These are phyloP conservation scores for Nemophila menziesii DNA, from an alignment of 257 asterid species.

Conservation along the genomic window DNA sequence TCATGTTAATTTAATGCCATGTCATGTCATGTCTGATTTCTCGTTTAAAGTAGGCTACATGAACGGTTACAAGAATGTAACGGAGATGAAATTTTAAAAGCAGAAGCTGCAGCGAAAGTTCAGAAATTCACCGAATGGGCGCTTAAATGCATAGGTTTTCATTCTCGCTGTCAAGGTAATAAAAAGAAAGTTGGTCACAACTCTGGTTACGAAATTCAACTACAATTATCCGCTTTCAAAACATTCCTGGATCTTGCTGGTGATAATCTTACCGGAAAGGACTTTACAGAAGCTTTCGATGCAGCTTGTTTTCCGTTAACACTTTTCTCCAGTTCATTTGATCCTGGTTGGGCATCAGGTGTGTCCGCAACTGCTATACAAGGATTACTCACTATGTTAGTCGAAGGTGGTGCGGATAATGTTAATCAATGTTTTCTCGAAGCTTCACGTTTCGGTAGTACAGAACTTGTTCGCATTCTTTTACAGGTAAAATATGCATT, in stretches of 20 bases:
- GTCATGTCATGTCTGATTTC: constrained; percentile 1
- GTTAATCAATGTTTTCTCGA: constrained; percentile 96
- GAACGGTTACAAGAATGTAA: constrained; percentile 95
- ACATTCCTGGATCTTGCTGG: constrained; percentile 91
- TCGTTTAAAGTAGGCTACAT: constrained; percentile 51
- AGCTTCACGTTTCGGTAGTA: constrained; percentile 98
- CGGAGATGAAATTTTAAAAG: constrained; percentile 88
- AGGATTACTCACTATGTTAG: constrained; percentile 87
- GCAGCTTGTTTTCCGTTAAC: constrained; percentile 99
- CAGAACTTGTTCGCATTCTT: constrained; percentile 95
- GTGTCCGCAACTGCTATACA: constrained; percentile 88
- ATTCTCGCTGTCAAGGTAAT: constrained; percentile 90
- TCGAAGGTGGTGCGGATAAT: constrained; percentile 98
- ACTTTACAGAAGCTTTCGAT: constrained; percentile 97
- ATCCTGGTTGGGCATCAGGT: constrained; percentile 98
- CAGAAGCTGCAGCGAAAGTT: constrained; percentile 97
- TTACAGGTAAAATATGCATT: constrained; percentile 57
- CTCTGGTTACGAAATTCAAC: constrained; percentile 66
- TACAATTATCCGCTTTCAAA: constrained; percentile 91
- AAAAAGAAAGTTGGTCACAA: constrained; percentile 59
- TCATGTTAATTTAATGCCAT: background rate
- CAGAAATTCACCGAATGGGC: constrained; percentile 99
- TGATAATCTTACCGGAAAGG: constrained; percentile 83
- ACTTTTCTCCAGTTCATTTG: constrained; percentile 89
- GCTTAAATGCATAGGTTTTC: constrained; percentile 94